Evolutionary conservation across 1,284 basidiomycete genomes (phyloP), one percentile per base, ranked within the genome.

Genomic region (Papiliotrema terrestris): DNA sequence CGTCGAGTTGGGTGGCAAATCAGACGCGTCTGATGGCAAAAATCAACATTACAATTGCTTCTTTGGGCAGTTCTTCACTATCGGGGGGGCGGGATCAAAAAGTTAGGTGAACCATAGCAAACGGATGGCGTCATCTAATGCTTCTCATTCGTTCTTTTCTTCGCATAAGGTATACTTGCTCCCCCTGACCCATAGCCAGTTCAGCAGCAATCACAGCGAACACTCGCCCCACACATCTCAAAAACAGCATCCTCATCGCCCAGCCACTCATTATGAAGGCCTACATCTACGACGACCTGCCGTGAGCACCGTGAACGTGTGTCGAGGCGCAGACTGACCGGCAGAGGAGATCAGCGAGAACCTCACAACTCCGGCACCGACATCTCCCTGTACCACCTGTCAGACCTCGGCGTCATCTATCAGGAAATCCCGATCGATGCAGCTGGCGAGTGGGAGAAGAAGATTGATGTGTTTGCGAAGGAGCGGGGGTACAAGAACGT

Each of bases 211-310:
- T 48, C 47, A 38, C 45, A n/a, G n/a, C n/a, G n/a, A n/a, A n/a
- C n/a, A n/a, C n/a, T n/a, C n/a, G n/a, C n/a, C n/a, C n/a, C n/a
- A n/a, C n/a, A n/a, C n/a, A n/a, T n/a, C 29, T 29, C 23, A 17
- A 45, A 8, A 3, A 22, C 25, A 37, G 8, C 26, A 32, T 29
- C 14, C 17, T n/a, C n/a, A 29, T 17, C 45, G 52, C 29, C 29
- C 6, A 6, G 5, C 5, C 29, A 11, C 29, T 32, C 29, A 11
- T 6, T 29, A 90, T 91, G 89, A 83, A 83, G 56, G 86, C 87
- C 17, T 91, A 90, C 80, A 86, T 88, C 78, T 90, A 81, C 72
- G 88, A 91, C 78, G 82, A 89, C 69, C 48, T 84, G 38, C 81
- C 84, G 43, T 75, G 38, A 51, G 73, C 64, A n/a, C 19, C 19